Percentiles rank a stretch among this genome's conserved stretches.
Evolutionary conservation across 768 basidiomycete species (phyloP).

Genomic region (Termitomyces sp.): DNA sequence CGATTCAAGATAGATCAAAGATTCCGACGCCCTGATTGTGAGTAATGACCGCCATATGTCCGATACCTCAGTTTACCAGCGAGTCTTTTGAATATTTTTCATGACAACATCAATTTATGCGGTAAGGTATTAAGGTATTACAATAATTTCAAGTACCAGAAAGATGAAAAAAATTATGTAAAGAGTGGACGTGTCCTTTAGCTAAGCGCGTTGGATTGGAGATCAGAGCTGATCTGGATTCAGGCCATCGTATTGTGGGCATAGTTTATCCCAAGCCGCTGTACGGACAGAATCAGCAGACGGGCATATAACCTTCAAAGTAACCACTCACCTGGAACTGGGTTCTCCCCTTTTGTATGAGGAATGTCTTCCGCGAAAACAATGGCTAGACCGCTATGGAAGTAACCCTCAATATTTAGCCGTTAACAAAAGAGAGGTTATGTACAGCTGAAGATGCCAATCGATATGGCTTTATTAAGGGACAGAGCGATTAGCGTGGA

Average conservation of each 20-base stretch:
- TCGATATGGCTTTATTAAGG: constrained; percentile 26
- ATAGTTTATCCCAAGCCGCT: constrained; percentile 31
- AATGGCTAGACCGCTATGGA: constrained; percentile 28
- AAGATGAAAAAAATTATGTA: too few relatives aligned
- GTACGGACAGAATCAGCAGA: background rate
- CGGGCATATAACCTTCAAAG: too few relatives aligned
- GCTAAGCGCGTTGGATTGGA: background rate
- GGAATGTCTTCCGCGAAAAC: constrained; percentile 31
- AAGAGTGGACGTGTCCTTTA: background rate
- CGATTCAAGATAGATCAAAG: too few relatives aligned
- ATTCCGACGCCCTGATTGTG: too few relatives aligned
- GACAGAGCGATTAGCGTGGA: background rate
- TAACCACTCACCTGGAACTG: constrained; percentile 17
- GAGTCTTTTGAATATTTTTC: too few relatives aligned
- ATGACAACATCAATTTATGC: background rate
- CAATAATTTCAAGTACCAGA: too few relatives aligned
- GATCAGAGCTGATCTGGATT: constrained; percentile 4
- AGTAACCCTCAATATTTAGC: background rate
- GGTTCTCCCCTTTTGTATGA: constrained; percentile 9
- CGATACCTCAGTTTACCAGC: too few relatives aligned
- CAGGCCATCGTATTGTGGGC: constrained; percentile 23
- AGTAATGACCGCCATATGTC: too few relatives aligned
- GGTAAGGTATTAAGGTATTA: too few relatives aligned
- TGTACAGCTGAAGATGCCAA: constrained; percentile 36
- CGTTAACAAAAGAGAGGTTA: background rate